Conservation (phyloP, 345 rosid genomes). For the Raphanus raphanistrum region DNA sequence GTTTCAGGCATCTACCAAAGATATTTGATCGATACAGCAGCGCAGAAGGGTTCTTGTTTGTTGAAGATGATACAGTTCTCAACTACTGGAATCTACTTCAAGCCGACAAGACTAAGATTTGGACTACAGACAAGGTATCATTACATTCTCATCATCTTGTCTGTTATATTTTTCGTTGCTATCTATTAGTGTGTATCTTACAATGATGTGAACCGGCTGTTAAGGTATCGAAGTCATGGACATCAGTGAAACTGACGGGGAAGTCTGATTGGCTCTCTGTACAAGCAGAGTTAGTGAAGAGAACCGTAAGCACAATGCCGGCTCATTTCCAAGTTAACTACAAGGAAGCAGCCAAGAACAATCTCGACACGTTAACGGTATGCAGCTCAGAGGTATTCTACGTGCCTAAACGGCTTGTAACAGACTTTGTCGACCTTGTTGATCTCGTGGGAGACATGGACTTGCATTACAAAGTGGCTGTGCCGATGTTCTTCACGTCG, state of each 20-base stretch:
- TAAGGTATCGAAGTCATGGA: slow-evolving; percentile 92
- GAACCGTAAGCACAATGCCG: slow-evolving; percentile 74
- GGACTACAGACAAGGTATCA: slow-evolving; percentile 90
- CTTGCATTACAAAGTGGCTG: slow-evolving; percentile 83
- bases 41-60: slow-evolving; percentile 91
- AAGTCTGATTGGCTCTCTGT: slow-evolving; percentile 66
- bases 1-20: slow-evolving; percentile 70
- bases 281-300: slow-evolving; percentile 80
- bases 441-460: slow-evolving; percentile 69
- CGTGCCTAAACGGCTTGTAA: slow-evolving; percentile 56
- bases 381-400: slow-evolving; percentile 96
- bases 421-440: slow-evolving; percentile 84
- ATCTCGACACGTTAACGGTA: slow-evolving; percentile 51
- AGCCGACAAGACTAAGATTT: slow-evolving; percentile 88
- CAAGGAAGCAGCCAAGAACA: slow-evolving; percentile 65
- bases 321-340: slow-evolving; percentile 93
- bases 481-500: slow-evolving; percentile 91
- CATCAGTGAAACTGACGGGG: slow-evolving; percentile 50
- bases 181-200: no score
- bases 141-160: slow-evolving; percentile 8
- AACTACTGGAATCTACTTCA: slow-evolving; percentile 96
- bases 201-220: no score
- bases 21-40: slow-evolving; percentile 69
- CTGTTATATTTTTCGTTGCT: background rate
- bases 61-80: slow-evolving; percentile 91